Evolutionary conservation across 192 early-diverging fungal genomes (phyloP).

Genomic region (Chytriomyces hyalinus): DNA sequence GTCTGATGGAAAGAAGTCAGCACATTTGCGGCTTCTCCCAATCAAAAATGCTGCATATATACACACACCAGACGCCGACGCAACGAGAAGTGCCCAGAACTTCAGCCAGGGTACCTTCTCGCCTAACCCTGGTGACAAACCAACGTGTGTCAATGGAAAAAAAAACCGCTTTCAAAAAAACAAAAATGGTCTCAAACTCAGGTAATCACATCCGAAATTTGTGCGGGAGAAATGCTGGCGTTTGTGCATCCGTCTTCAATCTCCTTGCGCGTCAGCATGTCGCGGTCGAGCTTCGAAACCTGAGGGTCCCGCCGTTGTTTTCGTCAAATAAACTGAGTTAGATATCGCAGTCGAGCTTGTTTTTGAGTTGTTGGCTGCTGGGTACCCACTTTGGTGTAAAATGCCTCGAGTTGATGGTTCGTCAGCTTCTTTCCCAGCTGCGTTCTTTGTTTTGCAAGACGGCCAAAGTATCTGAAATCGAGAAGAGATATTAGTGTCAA

Average conservation of each 20-base stretch:
- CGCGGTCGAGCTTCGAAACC: conserved; percentile 21
- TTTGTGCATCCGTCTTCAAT: conserved; percentile 44
- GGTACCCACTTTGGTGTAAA: conserved; percentile 48
- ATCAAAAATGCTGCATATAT: neutral
- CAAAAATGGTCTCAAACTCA: neutral
- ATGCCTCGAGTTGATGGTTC: conserved; percentile 50
- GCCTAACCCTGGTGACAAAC: conserved; percentile 35
- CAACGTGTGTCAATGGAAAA: neutral
- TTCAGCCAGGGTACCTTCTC: conserved; percentile 52
- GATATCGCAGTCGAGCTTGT: conserved; percentile 3
- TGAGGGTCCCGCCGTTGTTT: neutral
- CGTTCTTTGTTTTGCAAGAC: conserved; percentile 45
- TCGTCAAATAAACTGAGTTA: neutral
- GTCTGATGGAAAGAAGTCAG: conserved; percentile 28
- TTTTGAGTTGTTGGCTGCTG: neutral
- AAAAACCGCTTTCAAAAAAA: neutral
- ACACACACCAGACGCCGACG: conserved; percentile 48
- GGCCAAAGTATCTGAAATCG: conserved; percentile 45
- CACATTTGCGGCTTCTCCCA: neutral
- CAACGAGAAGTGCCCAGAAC: conserved; percentile 52
- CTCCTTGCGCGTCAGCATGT: conserved; percentile 21
- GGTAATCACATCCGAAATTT: conserved; percentile 42
- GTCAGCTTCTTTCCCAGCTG: conserved; percentile 37
- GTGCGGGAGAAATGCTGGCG: conserved; percentile 25
- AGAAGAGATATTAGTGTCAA: neutral